Evolutionary conservation across 2,329 filamentous ascomycete species (phyloP), one percentile per base, ranked within the genome.

Genomic region (Epichloe hybrida): DNA sequence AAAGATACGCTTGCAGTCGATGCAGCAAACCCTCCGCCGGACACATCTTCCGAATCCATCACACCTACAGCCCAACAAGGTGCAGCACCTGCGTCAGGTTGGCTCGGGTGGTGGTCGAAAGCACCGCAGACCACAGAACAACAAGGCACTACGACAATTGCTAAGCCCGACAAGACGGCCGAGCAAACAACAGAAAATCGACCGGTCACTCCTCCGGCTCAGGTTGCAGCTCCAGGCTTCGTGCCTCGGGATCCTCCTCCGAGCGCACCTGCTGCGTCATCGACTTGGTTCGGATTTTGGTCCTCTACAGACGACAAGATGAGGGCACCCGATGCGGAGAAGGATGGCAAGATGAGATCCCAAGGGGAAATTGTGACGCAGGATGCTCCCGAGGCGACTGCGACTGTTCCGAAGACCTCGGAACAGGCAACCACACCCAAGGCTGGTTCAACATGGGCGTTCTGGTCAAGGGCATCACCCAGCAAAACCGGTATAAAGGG

Each of bases 361-460:
- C 54, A 64, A 66, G 69, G 5, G 5, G 69, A 76, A 55, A 59
- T 74, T 57, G 58, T 68, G 55, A 64, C 72, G 67, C 51, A 70
- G 45, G 71, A 77, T 56, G 68, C 68, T 2, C 61, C 67, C 4
- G 50, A 60, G n/a, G 57, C 62, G 8, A 54, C 67, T 1, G 62
- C 64, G 6, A 51, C 62, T 20, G 20, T 36, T 9, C 4, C 43
- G 2, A 41, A 35, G 15, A 8, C 50, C 62, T 13, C 59, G 63
- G 50, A 62, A 58, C 54, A 66, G 50, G 59, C 61, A 8, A 59
- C 67, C 2, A 60, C 66, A n/a, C 73, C 73, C 5, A 69, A 74
- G 15, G 70, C 72, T 17, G 78, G 77, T 12, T 84, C 85, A 0
- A 86, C 83, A 0, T 91, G 86, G 86, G 86, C 83, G 0, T 90